Base-by-base conservation (phyloP, 2,329 filamentous ascomycete genomes). In the Apiospora kogelbergensis region DNA sequence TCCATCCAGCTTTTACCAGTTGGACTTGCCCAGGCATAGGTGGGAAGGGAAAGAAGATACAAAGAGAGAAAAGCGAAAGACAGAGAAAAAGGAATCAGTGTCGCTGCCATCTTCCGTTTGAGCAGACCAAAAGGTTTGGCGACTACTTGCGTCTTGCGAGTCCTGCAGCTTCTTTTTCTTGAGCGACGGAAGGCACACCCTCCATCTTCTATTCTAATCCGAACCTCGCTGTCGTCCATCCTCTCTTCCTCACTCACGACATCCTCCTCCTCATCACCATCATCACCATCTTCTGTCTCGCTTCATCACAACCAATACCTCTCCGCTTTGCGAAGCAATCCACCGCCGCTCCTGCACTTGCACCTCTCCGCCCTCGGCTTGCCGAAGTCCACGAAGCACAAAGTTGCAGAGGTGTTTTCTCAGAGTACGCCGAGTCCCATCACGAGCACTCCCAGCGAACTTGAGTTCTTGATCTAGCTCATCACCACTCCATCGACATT, bases 111-210 rank as follows among this genome's bases (percentile, higher is more conserved):
- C 68, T 72, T 72, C 73, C 68, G 71, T 75, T 78, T 75, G 74
- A 60, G 74, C 73, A 71, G 75, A 77, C 74, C 70, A 78, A 79
- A 60, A 80, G 79, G 79, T 80, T 80, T 80, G 79, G 78, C 77
- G 74, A 76, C 72, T 75, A 74, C 74, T 75, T 73, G 76, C 75
- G 70, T 78, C 74, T 77, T 76, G 73, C 72, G 72, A 77, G 76
- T 76, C 76, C 72, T 71, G 72, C 73, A 74, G 69, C 70, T 71
- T 72, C 68, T 67, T 75, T 70, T 66, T 69, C 71, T 69, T 40
- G 42, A 68, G 45, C 33, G 44, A 66, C 33, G 44, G 45, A 66
- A 66, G 45, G 65, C 53, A 60, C 30, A 46, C 44, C 42, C 65
- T 46, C 11, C 40, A 46, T 66, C 44, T 46, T 45, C 41, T 48